A percentile compares a stretch with the other conserved stretches of the same genome.
These are phyloP conservation scores for Stemphylium vesicarium DNA, from an alignment of 2,329 filamentous ascomycete species.

Conservation along the genomic window DNA sequence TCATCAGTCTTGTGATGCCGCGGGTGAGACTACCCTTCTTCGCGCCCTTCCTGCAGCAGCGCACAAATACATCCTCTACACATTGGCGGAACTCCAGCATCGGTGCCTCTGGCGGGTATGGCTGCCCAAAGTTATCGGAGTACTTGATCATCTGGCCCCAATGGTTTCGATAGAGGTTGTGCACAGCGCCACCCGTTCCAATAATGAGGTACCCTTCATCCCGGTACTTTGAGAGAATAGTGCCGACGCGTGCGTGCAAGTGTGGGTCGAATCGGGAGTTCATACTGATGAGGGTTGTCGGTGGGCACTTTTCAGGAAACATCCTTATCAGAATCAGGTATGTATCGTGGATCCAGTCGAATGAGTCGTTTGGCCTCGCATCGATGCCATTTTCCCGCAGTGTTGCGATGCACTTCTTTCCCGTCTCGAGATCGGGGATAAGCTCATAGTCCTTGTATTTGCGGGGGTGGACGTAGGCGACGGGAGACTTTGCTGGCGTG, in stretches of 20 bases:
- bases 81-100: constrained; percentile 71
- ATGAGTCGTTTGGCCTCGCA: constrained; percentile 59
- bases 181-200: constrained; percentile 68
- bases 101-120: constrained; percentile 64
- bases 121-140: constrained; percentile 67
- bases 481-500: constrained; percentile 65
- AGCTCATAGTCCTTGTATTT: constrained; percentile 70
- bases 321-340: constrained; percentile 73
- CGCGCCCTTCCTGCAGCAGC: constrained; percentile 55
- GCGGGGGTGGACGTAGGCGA: constrained; percentile 69
- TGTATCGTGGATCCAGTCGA: constrained; percentile 77
- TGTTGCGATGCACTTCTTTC: constrained; percentile 57
- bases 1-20: constrained; percentile 68
- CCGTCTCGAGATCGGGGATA: constrained; percentile 63
- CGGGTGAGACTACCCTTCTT: constrained; percentile 57
- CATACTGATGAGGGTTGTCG: constrained; percentile 66
- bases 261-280: constrained; percentile 64
- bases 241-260: constrained; percentile 64
- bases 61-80: constrained; percentile 65
- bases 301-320: constrained; percentile 70
- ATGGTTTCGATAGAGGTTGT: constrained; percentile 72
- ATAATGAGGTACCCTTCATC: constrained; percentile 63
- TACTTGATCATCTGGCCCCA: constrained; percentile 70
- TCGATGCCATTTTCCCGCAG: constrained; percentile 62
- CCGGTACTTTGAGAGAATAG: constrained; percentile 62